phyloP scores from a whole-genome alignment of 768 basidiomycete species.

The Serendipita indica region DNA sequence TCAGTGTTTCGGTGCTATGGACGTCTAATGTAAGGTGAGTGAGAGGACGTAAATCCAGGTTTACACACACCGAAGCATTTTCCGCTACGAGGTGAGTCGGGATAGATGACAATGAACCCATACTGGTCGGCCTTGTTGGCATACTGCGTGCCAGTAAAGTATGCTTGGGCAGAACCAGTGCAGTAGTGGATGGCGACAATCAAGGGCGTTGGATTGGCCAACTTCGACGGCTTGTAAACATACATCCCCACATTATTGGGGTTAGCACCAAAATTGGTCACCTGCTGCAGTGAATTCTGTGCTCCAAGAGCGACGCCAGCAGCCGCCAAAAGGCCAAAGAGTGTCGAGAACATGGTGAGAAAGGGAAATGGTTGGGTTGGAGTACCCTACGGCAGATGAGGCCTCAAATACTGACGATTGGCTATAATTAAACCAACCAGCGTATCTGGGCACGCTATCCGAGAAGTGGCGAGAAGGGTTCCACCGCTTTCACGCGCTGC shows the following conservation, averaged over 20 bases:
- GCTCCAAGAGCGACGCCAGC: background rate
- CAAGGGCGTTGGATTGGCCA: constrained; percentile 29
- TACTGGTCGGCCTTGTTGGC: constrained; percentile 35
- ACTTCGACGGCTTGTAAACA: constrained; percentile 23
- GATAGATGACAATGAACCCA: constrained; percentile 39
- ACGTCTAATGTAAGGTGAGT: constrained; percentile 27
- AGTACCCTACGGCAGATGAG: no score
- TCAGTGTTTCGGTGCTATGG: constrained; percentile 33
- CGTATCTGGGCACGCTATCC: no score
- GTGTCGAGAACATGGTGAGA: no score
- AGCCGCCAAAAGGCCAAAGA: background rate
- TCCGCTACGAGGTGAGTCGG: constrained; percentile 13
- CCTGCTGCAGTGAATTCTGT: constrained; percentile 8
- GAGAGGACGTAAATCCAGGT: background rate
- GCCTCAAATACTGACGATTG: no score
- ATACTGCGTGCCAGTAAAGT: constrained; percentile 35
- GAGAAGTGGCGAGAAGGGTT: no score
- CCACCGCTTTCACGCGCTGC: no score
- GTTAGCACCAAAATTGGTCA: constrained; percentile 32
- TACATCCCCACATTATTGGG: constrained; percentile 38
- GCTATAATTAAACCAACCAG: no score
- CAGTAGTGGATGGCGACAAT: constrained; percentile 37
- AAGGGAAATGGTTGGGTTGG: no score
- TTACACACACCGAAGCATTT: constrained; percentile 3
- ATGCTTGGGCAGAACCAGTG: constrained; percentile 36